These are phyloP conservation scores for Podaxis mareebaensis DNA, from an alignment of 768 basidiomycete genomes.

Conservation along the genomic window DNA sequence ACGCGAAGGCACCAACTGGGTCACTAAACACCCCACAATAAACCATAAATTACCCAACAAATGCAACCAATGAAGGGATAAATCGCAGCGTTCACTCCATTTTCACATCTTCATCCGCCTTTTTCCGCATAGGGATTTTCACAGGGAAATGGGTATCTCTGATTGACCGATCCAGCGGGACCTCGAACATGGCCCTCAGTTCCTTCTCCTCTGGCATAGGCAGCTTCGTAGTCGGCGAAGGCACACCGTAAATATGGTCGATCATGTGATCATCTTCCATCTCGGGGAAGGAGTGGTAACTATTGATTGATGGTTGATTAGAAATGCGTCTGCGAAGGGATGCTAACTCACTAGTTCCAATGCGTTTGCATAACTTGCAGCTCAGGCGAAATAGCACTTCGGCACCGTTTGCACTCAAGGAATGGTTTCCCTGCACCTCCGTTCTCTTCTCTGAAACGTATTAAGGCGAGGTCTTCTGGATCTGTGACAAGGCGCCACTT, in stretches of 20 bases:
- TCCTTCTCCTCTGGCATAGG: constrained; percentile 3
- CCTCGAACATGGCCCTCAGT: constrained; percentile 2
- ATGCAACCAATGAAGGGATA: not conserved
- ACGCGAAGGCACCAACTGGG: not conserved
- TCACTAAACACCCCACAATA: not conserved
- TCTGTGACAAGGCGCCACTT: constrained; percentile 8
- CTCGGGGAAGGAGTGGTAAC: not conserved
- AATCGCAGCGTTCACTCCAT: not conserved
- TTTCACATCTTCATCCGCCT: not conserved
- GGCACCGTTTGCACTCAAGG: not conserved
- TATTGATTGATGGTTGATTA: not conserved
- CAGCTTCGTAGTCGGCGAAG: not conserved
- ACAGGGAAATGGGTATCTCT: not conserved
- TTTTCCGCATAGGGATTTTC: not conserved
- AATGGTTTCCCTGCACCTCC: too few relatives aligned
- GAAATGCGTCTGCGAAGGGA: not conserved
- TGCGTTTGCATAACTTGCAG: not conserved
- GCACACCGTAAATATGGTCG: not conserved
- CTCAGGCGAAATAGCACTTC: not conserved
- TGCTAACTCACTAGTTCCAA: not conserved
- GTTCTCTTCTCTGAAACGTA: not conserved
- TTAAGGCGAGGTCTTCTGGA: not conserved
- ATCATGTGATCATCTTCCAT: not conserved
- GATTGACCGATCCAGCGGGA: constrained; percentile 2
- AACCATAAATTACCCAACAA: not conserved